A percentile compares a stretch with the other conserved stretches of the same genome.
Evolutionary conservation across 208 protist genomes (phyloP).

Genomic region (Leptomonas pyrrhocoris): DNA sequence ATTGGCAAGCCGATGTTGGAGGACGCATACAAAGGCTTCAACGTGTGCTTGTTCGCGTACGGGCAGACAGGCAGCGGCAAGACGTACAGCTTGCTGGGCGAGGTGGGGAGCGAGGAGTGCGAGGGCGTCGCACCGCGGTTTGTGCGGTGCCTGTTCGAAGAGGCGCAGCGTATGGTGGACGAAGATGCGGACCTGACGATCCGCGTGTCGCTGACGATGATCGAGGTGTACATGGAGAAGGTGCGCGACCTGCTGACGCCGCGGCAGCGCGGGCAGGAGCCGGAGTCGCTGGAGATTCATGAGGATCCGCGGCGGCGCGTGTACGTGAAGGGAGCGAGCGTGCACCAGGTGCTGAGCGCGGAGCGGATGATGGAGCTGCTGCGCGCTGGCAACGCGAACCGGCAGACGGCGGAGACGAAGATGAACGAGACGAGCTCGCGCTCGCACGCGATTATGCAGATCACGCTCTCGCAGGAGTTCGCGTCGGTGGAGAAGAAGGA

Average conservation of each 20-base stretch:
- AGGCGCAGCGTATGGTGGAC: conserved; percentile 50
- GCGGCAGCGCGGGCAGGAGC: conserved; percentile 72
- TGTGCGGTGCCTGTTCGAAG: conserved; percentile 44
- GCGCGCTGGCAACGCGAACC: conserved; percentile 63
- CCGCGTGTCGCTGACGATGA: conserved; percentile 76
- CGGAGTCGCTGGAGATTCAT: conserved; percentile 73
- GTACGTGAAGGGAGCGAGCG: conserved; percentile 61
- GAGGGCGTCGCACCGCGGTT: conserved; percentile 46
- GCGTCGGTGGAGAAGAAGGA: too few relatives aligned
- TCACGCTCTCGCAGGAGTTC: too few relatives aligned
- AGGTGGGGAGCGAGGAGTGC: conserved; percentile 40
- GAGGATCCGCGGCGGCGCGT: conserved; percentile 61
- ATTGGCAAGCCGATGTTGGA: conserved; percentile 80
- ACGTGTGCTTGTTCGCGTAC: conserved; percentile 84
- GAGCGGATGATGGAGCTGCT: conserved; percentile 75
- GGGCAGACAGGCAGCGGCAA: conserved; percentile 84
- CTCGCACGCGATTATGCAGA: too few relatives aligned
- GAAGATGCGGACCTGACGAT: conserved; percentile 57
- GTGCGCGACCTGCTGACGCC: conserved; percentile 75
- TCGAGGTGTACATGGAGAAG: conserved; percentile 85
- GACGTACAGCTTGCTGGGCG: conserved; percentile 74
- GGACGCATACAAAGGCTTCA: conserved; percentile 85
- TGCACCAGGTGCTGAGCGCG: conserved; percentile 75
- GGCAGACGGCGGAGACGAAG: conserved; percentile 78
- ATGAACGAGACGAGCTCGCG: conserved; percentile 89